Evolutionary conservation across 352 stramenopile genomes (phyloP).

Genomic region (Pythium myriotylum): DNA sequence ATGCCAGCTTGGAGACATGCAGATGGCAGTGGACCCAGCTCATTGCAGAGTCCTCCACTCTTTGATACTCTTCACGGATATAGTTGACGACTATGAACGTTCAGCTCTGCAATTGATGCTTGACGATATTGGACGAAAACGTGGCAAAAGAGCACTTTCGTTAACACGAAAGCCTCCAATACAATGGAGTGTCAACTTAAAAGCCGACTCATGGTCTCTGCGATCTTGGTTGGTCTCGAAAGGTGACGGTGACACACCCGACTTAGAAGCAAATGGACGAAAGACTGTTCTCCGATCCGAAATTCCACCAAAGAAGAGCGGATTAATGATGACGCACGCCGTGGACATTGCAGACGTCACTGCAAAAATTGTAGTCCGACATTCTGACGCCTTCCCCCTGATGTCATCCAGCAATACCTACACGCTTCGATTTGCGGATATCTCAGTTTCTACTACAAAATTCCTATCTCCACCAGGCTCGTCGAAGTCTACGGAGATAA

Average conservation of each 20-base stretch:
- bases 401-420: neutral
- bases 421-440: constrained; percentile 7
- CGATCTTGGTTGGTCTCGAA: constrained; percentile 8
- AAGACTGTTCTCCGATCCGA: constrained; percentile 6
- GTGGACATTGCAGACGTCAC: constrained; percentile 19
- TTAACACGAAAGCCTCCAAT: constrained; percentile 11
- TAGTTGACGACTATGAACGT: constrained; percentile 19
- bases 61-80: constrained; percentile 24
- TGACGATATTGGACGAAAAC: constrained; percentile 9
- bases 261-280: constrained; percentile 18
- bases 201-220: constrained; percentile 24
- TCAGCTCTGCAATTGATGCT: constrained; percentile 15
- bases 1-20: neutral
- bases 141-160: neutral
- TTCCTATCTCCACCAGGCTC: neutral
- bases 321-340: constrained; percentile 10
- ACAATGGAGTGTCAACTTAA: constrained; percentile 12
- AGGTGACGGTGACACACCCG: neutral
- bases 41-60: constrained; percentile 26
- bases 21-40: constrained; percentile 9
- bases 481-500: constrained; percentile 24
- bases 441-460: constrained; percentile 14
- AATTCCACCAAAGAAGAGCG: constrained; percentile 21
- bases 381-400: neutral
- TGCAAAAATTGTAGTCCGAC: constrained; percentile 11